Evolutionary conservation across 2,329 filamentous ascomycete genomes (phyloP), one percentile per base, ranked within the genome.

Genomic region (Aspergillus sp.): DNA sequence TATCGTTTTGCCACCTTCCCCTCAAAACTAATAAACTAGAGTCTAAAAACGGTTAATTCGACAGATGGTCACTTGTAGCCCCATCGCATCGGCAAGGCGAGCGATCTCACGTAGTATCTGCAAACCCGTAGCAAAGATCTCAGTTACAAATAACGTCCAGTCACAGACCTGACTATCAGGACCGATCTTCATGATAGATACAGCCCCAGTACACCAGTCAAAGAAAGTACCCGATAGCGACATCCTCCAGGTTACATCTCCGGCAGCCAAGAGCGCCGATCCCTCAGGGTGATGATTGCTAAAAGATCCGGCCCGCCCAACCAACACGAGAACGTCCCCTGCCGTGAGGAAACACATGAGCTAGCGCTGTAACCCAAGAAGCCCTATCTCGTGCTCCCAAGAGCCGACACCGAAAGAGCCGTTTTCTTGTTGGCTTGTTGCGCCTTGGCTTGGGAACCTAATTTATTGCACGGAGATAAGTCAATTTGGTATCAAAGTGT

Each of bases 321-420:
- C 45, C 18, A 47, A 47, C 2, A 47, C 2, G 16, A n/a, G 36
- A 14, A 7, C 6, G 7, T 47, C 45, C 18, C 45, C 45, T 24
- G 20, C 18, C 45, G 20, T 24, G 18, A 9, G 22, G 18, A 18
- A 47, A 20, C 45, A 12, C 22, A 42, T 4, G 36, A 42, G 36
- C 22, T 47, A 47, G 45, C 22, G 45, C 18, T 55, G 53, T 49
- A 55, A 55, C 53, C 53, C n/a, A 55, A 55, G 53, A 42, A 49
- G 16, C 45, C 18, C 20, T 39, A 39, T 42, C 18, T 49, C 31
- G 7, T 31, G 18, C 22, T 39, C n/a, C 20, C 31, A 53, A 36
- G 32, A 53, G 22, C 20, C 12, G 24, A n/a, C n/a, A 14, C 12
- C 20, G 14, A 55, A n/a, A 26, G 31, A 49, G 46, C 46, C 45